These are phyloP conservation scores for Cryphonectria nitschkei DNA, from an alignment of 2,329 filamentous ascomycete genomes.

Conservation along the genomic window DNA sequence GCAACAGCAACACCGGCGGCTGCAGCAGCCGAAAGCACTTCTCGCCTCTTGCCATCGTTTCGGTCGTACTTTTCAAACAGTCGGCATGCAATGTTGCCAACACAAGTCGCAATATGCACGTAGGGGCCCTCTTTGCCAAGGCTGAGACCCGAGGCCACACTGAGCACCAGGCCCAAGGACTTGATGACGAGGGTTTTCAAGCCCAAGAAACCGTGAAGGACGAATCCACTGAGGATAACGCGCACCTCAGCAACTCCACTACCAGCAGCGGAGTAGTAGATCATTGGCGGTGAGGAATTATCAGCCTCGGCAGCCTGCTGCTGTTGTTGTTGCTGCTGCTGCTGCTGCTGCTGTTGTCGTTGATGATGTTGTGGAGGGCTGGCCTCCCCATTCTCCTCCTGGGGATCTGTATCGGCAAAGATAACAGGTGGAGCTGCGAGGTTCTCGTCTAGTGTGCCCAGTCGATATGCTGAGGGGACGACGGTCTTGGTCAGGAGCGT, in stretches of 20 bases:
- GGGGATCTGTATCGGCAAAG: slow-evolving; percentile 44
- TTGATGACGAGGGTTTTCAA: slow-evolving; percentile 87
- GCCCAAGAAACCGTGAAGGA: slow-evolving; percentile 93
- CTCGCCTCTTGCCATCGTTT: slow-evolving; percentile 92
- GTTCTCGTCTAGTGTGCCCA: slow-evolving; percentile 92
- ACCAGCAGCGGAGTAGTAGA: slow-evolving; percentile 94
- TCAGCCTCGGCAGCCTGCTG: slow-evolving; percentile 38
- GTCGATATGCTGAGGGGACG: slow-evolving; percentile 83
- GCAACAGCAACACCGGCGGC: slow-evolving; percentile 92
- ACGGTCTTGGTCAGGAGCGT: slow-evolving; percentile 92
- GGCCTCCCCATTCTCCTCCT: slow-evolving; percentile 49
- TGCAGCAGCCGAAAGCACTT: slow-evolving; percentile 90
- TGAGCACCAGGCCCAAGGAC: slow-evolving; percentile 78
- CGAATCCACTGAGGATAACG: slow-evolving; percentile 96
- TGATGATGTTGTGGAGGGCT: slow-evolving; percentile 38
- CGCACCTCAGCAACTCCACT: slow-evolving; percentile 97
- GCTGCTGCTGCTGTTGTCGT: slow-evolving; percentile 25
- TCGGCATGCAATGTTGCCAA: slow-evolving; percentile 93
- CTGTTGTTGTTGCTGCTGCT: slow-evolving; percentile 15
- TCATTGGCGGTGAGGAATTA: slow-evolving; percentile 66
- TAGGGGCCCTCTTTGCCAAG: slow-evolving; percentile 94
- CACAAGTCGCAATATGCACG: slow-evolving; percentile 94
- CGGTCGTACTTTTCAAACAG: slow-evolving; percentile 92
- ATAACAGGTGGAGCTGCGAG: slow-evolving; percentile 67
- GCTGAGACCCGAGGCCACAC: slow-evolving; percentile 89